Percentiles rank a stretch among this genome's conserved stretches.
These are phyloP conservation scores for Tetrapyrgos nigripes DNA, from an alignment of 1,284 basidiomycete genomes.

Conservation along the genomic window DNA sequence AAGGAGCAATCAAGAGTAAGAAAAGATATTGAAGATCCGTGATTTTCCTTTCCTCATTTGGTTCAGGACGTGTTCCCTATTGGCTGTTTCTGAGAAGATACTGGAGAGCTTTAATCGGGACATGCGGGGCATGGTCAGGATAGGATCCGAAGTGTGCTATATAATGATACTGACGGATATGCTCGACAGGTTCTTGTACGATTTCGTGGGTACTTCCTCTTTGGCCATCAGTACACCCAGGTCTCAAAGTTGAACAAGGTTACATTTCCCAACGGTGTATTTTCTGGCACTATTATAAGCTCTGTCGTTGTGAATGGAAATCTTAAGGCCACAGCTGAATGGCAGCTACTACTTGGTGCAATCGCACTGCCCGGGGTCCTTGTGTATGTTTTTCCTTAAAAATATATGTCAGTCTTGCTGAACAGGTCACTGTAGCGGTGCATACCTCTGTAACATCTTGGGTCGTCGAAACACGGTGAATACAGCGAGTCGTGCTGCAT, in stretches of 20 bases:
- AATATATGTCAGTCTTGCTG: not conserved
- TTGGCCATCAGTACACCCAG: not conserved
- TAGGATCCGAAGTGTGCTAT: not conserved
- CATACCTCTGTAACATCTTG: conserved; percentile 66
- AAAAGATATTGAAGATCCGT: conserved; percentile 13
- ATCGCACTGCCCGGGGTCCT: conserved; percentile 74
- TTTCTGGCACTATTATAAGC: conserved; percentile 69
- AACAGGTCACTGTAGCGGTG: conserved; percentile 44
- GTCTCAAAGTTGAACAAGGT: conserved; percentile 44
- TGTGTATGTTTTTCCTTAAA: conserved; percentile 25
- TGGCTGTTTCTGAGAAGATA: conserved; percentile 67
- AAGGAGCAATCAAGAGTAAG: conserved; percentile 69
- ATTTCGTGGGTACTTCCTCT: conserved; percentile 57
- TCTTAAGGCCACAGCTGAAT: conserved; percentile 69
- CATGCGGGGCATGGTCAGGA: conserved; percentile 70
- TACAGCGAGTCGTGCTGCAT: too few species aligned
- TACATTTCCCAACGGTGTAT: conserved; percentile 77
- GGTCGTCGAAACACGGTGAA: conserved; percentile 68
- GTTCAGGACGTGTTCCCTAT: conserved; percentile 68
- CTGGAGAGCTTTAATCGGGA: conserved; percentile 74
- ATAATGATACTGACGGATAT: conserved; percentile 13
- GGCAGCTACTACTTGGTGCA: conserved; percentile 71
- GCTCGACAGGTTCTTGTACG: conserved; percentile 69
- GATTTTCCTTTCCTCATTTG: too few species aligned
- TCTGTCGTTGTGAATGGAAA: conserved; percentile 60